Evolutionary conservation across 2,329 filamentous ascomycete genomes (phyloP).

Genomic region (Arthrobotrys entomopaga): DNA sequence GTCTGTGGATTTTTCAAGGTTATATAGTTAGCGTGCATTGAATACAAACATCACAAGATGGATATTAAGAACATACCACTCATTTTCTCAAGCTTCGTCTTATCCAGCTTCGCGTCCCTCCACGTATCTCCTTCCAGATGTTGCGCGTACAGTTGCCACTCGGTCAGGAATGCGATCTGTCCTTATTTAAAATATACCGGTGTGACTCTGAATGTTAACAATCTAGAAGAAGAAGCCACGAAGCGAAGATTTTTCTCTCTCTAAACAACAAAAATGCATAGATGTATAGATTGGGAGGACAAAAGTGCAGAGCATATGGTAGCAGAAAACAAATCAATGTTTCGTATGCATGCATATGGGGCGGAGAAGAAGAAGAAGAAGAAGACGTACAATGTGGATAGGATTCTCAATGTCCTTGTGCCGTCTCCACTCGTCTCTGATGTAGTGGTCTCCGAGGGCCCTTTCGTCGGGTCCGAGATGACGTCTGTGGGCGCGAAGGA

Average conservation of each 20-base stretch:
- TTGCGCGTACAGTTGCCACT: slow-evolving; percentile 97
- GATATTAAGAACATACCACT: slow-evolving; percentile 84
- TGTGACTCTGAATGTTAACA: too few species aligned
- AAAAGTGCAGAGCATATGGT: neutral
- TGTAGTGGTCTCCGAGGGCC: slow-evolving; percentile 86
- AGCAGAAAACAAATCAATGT: neutral
- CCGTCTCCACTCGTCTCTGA: slow-evolving; percentile 90
- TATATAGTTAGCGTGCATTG: neutral
- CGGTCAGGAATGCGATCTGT: slow-evolving; percentile 91
- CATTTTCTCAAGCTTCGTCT: slow-evolving; percentile 87
- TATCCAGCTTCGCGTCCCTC: slow-evolving; percentile 85
- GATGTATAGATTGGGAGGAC: slow-evolving; percentile 11
- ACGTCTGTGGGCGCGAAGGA: slow-evolving; percentile 86
- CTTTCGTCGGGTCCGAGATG: slow-evolving; percentile 78
- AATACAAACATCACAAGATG: too few species aligned
- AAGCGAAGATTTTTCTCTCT: too few species aligned
- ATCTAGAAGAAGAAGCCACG: too few species aligned
- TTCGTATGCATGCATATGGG: too few species aligned
- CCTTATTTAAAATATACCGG: slow-evolving; percentile 7
- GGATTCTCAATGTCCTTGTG: slow-evolving; percentile 89
- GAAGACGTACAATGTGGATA: slow-evolving; percentile 76
- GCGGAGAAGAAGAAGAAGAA: neutral
- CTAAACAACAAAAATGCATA: neutral
- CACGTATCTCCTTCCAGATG: slow-evolving; percentile 87
- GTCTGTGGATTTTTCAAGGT: slow-evolving; percentile 67